Evolutionary conservation across 495 filamentous ascomycete genomes (phyloP), one percentile per base, ranked within the genome.

Genomic region (Hypoxylon fuscum): DNA sequence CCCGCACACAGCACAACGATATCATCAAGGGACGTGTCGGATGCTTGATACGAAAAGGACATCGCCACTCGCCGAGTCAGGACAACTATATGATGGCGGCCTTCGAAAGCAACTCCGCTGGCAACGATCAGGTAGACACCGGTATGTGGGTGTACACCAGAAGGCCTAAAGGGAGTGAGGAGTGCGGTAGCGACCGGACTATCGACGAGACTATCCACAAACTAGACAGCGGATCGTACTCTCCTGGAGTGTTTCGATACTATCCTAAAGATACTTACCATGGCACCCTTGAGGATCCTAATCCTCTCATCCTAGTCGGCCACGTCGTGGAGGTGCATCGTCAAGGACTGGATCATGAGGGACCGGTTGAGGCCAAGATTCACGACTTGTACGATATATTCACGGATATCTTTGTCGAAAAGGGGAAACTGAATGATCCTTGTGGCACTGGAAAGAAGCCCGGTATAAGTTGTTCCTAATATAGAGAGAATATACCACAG

Each of bases 121-220:
- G 18, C 29, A 17, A 14, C 6, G 6, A 0, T 5, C 5, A 12
- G 18, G 8, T 54, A 2, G 57, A 61, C 2, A 42, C 14, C 1
- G 57, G 57, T 23, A 54, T 47, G 34, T 61, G 57, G 57, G 48
- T 61, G 49, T 61, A 61, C 20, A 42, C 43, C 6, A 47, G 22
- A 34, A 41, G 15, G 9, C 38, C 20, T 3, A n/a, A n/a, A 9
- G 35, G 10, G 2, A 1, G 1, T 21, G 11, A 2, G 5, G 27
- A 7, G 4, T 1, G 3, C 31, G 11, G 3, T 23, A 12, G 1
- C 20, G 21, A 54, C 17, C 6, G 11, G 5, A 4, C 4, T 10
- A 27, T 11, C n/a, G 18, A 18, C 31, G 41, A 32, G 22, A 41
- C 0, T 22, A 22, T 54, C 15, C 1, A 46, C 3, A 9, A 2